Conservation (phyloP, 163 green algal genomes). For the Scenedesmus sp. region DNA sequence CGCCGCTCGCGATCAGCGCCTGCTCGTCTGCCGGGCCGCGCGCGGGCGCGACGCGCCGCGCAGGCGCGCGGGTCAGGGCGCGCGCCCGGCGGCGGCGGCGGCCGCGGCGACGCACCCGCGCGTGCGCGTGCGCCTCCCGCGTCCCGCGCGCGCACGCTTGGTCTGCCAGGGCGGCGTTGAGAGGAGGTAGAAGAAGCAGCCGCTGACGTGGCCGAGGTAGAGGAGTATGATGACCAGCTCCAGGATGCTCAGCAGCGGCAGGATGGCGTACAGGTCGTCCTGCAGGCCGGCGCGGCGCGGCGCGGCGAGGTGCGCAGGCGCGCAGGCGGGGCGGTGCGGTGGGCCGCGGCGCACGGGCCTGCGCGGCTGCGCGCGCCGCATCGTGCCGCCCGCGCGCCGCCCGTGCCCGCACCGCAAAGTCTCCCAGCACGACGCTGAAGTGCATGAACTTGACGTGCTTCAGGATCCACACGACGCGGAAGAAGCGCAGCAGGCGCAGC, state of each 20-base stretch:
- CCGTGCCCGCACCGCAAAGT: slow-evolving; percentile 50
- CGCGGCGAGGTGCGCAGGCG: too few relatives aligned
- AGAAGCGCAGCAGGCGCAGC: slow-evolving; percentile 59
- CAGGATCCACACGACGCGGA: slow-evolving; percentile 66
- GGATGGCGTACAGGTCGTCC: slow-evolving; percentile 58
- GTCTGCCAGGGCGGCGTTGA: slow-evolving; percentile 52
- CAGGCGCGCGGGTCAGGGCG: too few relatives aligned
- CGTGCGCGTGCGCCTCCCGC: too few relatives aligned
- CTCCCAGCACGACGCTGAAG: slow-evolving; percentile 52
- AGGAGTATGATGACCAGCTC: slow-evolving; percentile 67
- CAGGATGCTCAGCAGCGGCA: slow-evolving; percentile 55
- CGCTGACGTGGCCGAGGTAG: slow-evolving; percentile 63
- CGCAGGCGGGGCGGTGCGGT: too few relatives aligned
- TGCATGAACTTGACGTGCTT: slow-evolving; percentile 67
- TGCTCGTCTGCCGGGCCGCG: slow-evolving; percentile 53
- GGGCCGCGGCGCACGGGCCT: too few relatives aligned
- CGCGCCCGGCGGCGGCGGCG: too few relatives aligned
- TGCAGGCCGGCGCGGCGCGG: too few relatives aligned
- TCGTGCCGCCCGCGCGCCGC: too few relatives aligned
- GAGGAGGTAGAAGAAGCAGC: slow-evolving; percentile 76
- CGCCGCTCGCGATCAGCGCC: slow-evolving; percentile 43
- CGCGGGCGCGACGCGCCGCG: too few relatives aligned
- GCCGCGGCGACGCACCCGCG: too few relatives aligned
- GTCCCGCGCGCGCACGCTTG: neutral
- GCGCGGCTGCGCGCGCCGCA: too few relatives aligned